Conservation (phyloP, 2,329 filamentous ascomycete species). For the Akanthomyces dipterigenus region DNA sequence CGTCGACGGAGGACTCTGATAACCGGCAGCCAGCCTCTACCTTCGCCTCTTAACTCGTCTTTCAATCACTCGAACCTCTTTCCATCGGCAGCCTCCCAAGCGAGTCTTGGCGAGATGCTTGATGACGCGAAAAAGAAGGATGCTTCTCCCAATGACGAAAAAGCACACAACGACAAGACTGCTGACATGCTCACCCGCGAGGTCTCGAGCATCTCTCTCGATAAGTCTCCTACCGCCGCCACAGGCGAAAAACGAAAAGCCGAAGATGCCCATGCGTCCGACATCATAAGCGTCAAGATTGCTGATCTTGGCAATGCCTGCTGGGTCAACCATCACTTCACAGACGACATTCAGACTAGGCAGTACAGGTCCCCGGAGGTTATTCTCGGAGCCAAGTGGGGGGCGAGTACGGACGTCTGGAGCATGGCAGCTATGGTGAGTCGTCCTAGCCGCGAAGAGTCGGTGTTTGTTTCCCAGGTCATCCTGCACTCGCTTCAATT, state of each 20-base stretch:
- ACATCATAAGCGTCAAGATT: constrained; percentile 97
- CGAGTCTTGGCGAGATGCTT: constrained; percentile 78
- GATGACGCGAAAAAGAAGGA: constrained; percentile 40
- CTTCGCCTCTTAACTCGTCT: constrained; percentile 85
- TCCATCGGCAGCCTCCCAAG: constrained; percentile 54
- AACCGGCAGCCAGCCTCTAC: constrained; percentile 91
- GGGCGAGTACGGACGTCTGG: constrained; percentile 98
- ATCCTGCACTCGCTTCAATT: too few relatives aligned
- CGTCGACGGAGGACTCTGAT: constrained; percentile 88
- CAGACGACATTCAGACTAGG: constrained; percentile 96
- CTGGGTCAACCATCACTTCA: constrained; percentile 98
- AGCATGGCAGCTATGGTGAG: constrained; percentile 97
- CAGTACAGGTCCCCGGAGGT: constrained; percentile 97
- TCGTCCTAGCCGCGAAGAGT: neutral
- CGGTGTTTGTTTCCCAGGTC: too few relatives aligned
- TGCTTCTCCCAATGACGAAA: constrained; percentile 52
- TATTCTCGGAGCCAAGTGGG: constrained; percentile 95
- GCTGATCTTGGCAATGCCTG: constrained; percentile 96
- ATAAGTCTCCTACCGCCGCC: constrained; percentile 56
- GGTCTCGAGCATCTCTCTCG: constrained; percentile 89
- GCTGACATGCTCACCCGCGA: constrained; percentile 88
- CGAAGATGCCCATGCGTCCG: constrained; percentile 50
- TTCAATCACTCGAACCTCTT: constrained; percentile 77
- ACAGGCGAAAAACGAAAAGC: constrained; percentile 56
- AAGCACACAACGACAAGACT: constrained; percentile 85